Evolutionary conservation across 2,329 filamentous ascomycete genomes (phyloP).

Genomic region (Sclerotiophoma versabilis): DNA sequence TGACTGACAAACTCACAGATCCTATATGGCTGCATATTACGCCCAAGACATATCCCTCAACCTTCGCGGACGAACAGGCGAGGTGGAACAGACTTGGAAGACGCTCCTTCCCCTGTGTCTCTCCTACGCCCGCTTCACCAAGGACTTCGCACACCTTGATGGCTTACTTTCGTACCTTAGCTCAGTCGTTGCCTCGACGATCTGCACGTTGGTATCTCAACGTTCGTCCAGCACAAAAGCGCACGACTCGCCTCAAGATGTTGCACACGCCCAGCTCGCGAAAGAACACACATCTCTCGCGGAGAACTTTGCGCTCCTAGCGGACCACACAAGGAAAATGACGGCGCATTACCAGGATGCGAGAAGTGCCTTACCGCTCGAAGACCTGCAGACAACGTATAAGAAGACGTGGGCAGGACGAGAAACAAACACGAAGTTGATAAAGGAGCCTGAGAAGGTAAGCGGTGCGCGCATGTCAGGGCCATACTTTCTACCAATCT

Average conservation of each 20-base stretch:
- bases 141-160: constrained; percentile 47
- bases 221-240: constrained; percentile 24
- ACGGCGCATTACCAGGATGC: constrained; percentile 39
- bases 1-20: constrained; percentile 34
- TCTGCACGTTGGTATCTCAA: constrained; percentile 45
- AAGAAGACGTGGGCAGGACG: constrained; percentile 49
- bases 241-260: constrained; percentile 41
- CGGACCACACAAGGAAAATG: constrained; percentile 39
- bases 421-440: constrained; percentile 27
- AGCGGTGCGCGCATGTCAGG: constrained; percentile 45
- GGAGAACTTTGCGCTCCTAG: constrained; percentile 37
- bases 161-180: constrained; percentile 53
- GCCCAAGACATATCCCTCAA: constrained; percentile 41
- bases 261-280: constrained; percentile 30
- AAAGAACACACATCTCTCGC: constrained; percentile 30
- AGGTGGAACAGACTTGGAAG: constrained; percentile 48
- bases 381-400: constrained; percentile 47
- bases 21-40: constrained; percentile 50
- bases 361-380: constrained; percentile 37
- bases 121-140: constrained; percentile 42
- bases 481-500: constrained; percentile 52
- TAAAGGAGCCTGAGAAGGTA: constrained; percentile 44
- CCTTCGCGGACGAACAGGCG: constrained; percentile 39
- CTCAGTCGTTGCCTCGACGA: constrained; percentile 49
- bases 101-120: constrained; percentile 46